A percentile compares a stretch with the other conserved stretches of the same genome.
These are phyloP conservation scores for Escallonia herrerae DNA, from an alignment of 129 eudicot species.

Conservation along the genomic window DNA sequence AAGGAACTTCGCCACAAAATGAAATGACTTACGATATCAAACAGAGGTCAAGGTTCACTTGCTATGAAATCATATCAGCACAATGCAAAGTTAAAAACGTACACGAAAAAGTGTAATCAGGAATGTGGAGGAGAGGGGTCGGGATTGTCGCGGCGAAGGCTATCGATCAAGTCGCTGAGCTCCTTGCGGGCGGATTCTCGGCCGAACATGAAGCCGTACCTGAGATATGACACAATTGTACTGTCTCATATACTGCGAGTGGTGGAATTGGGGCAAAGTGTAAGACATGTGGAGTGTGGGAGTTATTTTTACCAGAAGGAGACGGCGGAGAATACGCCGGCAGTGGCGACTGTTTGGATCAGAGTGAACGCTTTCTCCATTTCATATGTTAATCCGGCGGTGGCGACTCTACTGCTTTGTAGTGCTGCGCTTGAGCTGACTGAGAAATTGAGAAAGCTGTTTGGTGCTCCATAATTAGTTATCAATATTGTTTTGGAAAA, in stretches of 20 bases:
- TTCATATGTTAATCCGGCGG: too few relatives aligned
- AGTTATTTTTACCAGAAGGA: slow-evolving; percentile 51
- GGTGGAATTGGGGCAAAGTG: not conserved
- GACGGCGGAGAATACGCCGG: slow-evolving; percentile 80
- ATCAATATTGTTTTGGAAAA: too few relatives aligned
- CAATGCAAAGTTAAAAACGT: too few relatives aligned
- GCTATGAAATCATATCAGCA: too few relatives aligned
- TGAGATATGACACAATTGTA: not conserved
- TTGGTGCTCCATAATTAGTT: too few relatives aligned
- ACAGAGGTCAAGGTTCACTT: too few relatives aligned
- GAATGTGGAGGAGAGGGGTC: slow-evolving; percentile 39
- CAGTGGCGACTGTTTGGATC: slow-evolving; percentile 63
- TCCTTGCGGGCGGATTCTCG: slow-evolving; percentile 93
- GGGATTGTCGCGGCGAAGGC: slow-evolving; percentile 56
- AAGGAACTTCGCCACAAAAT: too few relatives aligned
- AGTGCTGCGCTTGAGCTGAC: too few relatives aligned
- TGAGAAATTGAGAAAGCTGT: too few relatives aligned
- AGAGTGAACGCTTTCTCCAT: slow-evolving; percentile 63
- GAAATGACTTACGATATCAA: too few relatives aligned
- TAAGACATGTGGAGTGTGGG: not conserved
- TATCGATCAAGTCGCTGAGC: slow-evolving; percentile 55
- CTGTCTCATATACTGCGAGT: too few relatives aligned
- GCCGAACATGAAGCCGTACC: slow-evolving; percentile 98
- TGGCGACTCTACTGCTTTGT: too few relatives aligned
- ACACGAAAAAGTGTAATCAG: slow-evolving; percentile 5